Conservation (phyloP, 2,329 filamentous ascomycete species). For the Trichoderma atroviride region DNA sequence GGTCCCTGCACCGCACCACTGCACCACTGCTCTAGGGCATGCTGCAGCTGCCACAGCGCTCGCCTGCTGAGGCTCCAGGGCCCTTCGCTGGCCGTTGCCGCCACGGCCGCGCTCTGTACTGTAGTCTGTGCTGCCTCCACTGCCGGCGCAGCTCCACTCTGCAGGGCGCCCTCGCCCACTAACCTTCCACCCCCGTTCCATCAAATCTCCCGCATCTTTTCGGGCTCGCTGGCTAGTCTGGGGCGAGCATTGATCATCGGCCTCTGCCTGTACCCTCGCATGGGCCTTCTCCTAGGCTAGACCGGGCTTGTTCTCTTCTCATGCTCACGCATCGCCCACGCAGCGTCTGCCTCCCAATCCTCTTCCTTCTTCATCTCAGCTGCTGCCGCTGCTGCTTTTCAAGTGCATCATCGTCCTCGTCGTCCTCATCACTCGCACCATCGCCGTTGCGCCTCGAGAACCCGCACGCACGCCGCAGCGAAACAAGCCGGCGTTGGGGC, state of each 20-base stretch:
- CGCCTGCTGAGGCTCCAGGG: slow-evolving; percentile 10
- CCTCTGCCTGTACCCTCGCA: slow-evolving; percentile 17
- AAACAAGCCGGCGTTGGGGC: slow-evolving; percentile 1
- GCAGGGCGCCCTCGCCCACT: slow-evolving; percentile 22
- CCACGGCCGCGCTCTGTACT: slow-evolving; percentile 17
- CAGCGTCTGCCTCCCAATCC: neutral
- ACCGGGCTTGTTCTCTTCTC: slow-evolving; percentile 5
- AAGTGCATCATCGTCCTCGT: neutral
- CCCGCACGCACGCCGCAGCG: neutral
- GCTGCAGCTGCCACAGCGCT: neutral
- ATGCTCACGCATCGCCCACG: slow-evolving; percentile 14
- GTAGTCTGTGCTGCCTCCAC: slow-evolving; percentile 8
- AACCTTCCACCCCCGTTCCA: slow-evolving; percentile 17
- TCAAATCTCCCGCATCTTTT: slow-evolving; percentile 26
- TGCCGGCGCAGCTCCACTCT: slow-evolving; percentile 19
- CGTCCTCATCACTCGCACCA: neutral
- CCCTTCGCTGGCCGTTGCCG: slow-evolving; percentile 9
- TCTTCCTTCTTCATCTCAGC: slow-evolving; percentile 1
- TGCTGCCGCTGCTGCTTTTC: slow-evolving; percentile 5
- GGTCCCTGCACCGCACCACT: slow-evolving; percentile 25
- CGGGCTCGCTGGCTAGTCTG: slow-evolving; percentile 18
- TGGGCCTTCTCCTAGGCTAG: neutral
- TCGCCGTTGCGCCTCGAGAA: neutral
- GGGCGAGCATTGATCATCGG: slow-evolving; percentile 24
- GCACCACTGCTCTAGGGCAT: slow-evolving; percentile 4